Conservation (phyloP, 805 yeast genomes). For the Candida mattraensis region DNA sequence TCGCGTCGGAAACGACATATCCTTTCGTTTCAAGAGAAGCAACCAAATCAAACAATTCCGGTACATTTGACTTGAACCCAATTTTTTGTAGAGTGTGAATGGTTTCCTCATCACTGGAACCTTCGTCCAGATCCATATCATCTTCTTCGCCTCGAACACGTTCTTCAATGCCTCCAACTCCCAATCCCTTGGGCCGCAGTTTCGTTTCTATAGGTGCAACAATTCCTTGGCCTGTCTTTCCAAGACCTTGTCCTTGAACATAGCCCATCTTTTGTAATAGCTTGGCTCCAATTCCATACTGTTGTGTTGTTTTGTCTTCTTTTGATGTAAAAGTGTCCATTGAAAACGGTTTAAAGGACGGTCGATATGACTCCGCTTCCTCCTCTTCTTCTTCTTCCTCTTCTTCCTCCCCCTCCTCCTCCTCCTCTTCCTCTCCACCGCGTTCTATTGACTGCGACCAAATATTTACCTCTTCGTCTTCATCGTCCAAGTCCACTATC, state of each 20-base stretch:
- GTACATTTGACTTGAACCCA: slow-evolving; percentile 19
- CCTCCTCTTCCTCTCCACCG: too few relatives aligned
- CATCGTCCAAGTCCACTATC: too few relatives aligned
- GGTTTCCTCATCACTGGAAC: slow-evolving; percentile 28
- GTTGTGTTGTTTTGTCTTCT: too few relatives aligned
- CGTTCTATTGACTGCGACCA: too few relatives aligned
- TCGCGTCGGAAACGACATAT: slow-evolving; percentile 35
- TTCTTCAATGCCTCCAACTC: slow-evolving; percentile 66
- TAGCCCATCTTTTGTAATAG: slow-evolving; percentile 86
- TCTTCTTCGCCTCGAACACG: slow-evolving; percentile 24
- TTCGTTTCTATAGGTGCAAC: slow-evolving; percentile 75
- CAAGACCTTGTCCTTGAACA: slow-evolving; percentile 81
- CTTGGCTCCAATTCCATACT: slow-evolving; percentile 84
- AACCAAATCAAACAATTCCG: slow-evolving; percentile 38
- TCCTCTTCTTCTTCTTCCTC: too few relatives aligned
- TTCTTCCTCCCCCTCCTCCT: too few relatives aligned
- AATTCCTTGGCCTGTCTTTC: slow-evolving; percentile 70
- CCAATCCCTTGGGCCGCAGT: slow-evolving; percentile 64
- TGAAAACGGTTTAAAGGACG: not conserved
- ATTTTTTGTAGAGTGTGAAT: not conserved
- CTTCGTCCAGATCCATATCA: slow-evolving; percentile 20
- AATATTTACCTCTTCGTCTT: too few relatives aligned
- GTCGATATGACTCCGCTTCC: too few relatives aligned
- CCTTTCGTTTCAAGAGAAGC: slow-evolving; percentile 37
- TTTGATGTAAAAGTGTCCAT: too few relatives aligned